Base-by-base conservation (phyloP, 2,329 filamentous ascomycete genomes). In the Trichoderma koningii region DNA sequence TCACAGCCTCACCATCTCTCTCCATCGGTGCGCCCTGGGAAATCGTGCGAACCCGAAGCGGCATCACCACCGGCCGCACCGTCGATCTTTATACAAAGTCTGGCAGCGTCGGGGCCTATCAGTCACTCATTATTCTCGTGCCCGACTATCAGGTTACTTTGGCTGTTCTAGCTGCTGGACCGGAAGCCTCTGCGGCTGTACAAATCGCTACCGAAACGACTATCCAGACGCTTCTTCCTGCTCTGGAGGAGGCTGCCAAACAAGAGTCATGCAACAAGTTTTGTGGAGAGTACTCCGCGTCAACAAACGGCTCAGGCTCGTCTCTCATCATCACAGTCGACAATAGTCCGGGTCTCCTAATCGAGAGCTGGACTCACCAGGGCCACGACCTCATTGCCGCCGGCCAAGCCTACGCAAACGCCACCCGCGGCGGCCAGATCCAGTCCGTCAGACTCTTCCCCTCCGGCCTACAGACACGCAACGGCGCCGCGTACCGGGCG, bases 71-170 rank as follows among this genome's bases (percentile, higher is more conserved):
- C 53, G 70, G 69, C 55, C 72, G 72, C 12, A 68, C 74, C 1
- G 63, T 77, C 55, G 73, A 76, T 47, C 70, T 75, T 50, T 77
- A 76, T 69, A 75, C 73, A 60, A 77, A 76, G 26, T 67, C 71
- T 7, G 75, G 76, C 1, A 73, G 74, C 47, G 67, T 76, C 7
- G 71, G 71, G 17, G 63, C 67, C 3, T 77, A 76, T 64, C 73
- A 74, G 47, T 74, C 73, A 55, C 68, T 72, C 19, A 66, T 77
- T 15, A 45, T 65, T 21, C 62, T 69, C 28, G 63, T 76, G 7
- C 75, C 76, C 0, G 75, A 76, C 53, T 76, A 75, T 63, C 73
- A 70, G 47, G 64, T 77, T 21, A 74, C 73, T 1, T 21, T 68
- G 34, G 64, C 67, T 14, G 23, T 66, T 9, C 45, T 68, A 6